phyloP scores from a whole-genome alignment of 23 red algal species.

The Agarophyton chilense region DNA sequence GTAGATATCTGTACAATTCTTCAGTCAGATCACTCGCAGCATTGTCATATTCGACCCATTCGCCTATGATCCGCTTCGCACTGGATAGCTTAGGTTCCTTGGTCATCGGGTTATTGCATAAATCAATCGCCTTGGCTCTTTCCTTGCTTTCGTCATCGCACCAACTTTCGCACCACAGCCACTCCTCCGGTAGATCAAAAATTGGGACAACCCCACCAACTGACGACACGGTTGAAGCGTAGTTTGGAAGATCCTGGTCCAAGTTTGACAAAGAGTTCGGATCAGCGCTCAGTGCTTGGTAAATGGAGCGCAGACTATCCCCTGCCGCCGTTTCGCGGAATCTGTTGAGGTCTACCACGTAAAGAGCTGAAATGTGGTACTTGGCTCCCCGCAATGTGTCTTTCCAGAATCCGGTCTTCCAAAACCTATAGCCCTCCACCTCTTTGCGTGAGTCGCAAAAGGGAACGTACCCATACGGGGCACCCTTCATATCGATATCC shows the following conservation, averaged over 20 bases:
- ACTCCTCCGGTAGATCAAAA: conserved; percentile 85
- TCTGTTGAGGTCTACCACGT: conserved; percentile 89
- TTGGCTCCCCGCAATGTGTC: conserved; percentile 73
- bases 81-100: conserved; percentile 89
- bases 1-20: conserved; percentile 53
- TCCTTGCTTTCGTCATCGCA: conserved; percentile 92
- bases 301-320: conserved; percentile 85
- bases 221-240: conserved; percentile 71
- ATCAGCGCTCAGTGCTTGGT: conserved; percentile 91
- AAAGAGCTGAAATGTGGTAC: conserved; percentile 97
- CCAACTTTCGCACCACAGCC: conserved; percentile 99
- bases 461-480: conserved; percentile 96
- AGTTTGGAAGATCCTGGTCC: conserved; percentile 99
- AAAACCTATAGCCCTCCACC: conserved; percentile 94
- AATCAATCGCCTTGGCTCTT: conserved; percentile 93
- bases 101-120: conserved; percentile 99
- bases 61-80: conserved; percentile 89
- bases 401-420: conserved; percentile 95
- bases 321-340: conserved; percentile 88
- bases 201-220: conserved; percentile 64
- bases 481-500: conserved; percentile 75
- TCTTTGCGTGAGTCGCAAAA: conserved; percentile 95
- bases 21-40: conserved; percentile 65
- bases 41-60: conserved; percentile 87
- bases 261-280: conserved; percentile 87